These are phyloP conservation scores for Emmonsiellopsis sp. DNA, from an alignment of 2,329 filamentous ascomycete species.

Conservation along the genomic window DNA sequence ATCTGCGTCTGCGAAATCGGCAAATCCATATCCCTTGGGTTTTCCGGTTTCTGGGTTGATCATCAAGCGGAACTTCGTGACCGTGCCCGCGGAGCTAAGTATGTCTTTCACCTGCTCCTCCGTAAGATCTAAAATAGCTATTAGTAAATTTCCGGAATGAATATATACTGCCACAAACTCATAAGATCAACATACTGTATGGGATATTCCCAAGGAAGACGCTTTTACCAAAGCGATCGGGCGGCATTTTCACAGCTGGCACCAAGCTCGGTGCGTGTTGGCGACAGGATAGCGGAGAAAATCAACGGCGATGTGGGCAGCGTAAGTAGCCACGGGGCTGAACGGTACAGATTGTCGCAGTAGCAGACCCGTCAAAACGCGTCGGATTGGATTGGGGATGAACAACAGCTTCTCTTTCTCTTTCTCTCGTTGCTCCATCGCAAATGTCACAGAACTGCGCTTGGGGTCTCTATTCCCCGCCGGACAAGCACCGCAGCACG, in stretches of 20 bases:
- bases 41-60: slow-evolving; percentile 92
- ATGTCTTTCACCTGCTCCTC: slow-evolving; percentile 95
- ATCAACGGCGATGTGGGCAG: background rate
- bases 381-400: background rate
- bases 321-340: background rate
- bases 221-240: slow-evolving; percentile 36
- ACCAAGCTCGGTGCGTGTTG: background rate
- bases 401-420: background rate
- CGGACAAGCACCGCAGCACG: background rate
- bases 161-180: slow-evolving; percentile 75
- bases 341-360: background rate
- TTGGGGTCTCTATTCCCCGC: background rate
- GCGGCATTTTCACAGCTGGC: slow-evolving; percentile 28
- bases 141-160: slow-evolving; percentile 58
- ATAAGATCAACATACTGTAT: slow-evolving; percentile 63
- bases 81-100: slow-evolving; percentile 80
- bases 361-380: background rate
- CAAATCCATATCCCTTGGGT: slow-evolving; percentile 94
- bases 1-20: slow-evolving; percentile 90
- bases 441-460: background rate
- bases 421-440: background rate
- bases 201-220: slow-evolving; percentile 52
- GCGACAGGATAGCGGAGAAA: background rate
- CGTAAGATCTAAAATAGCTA: slow-evolving; percentile 62
- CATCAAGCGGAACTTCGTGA: slow-evolving; percentile 84